phyloP scores from a whole-genome alignment of 306 rosid genomes.

The Sicyos edulis region DNA sequence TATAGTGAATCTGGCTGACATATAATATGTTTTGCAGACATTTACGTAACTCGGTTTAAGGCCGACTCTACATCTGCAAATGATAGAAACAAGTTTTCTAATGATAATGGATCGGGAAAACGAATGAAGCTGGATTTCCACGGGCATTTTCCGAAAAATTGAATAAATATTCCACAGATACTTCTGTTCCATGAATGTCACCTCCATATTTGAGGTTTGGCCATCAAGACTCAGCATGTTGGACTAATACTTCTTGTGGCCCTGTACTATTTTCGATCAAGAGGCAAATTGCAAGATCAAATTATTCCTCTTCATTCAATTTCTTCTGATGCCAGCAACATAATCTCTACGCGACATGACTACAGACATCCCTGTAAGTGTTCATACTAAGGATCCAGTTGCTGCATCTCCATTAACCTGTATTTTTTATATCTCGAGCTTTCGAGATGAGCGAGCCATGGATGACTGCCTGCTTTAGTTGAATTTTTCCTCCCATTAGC shows the following conservation, averaged over 20 bases:
- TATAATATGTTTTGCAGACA: conserved; percentile 41
- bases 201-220: conserved; percentile 11
- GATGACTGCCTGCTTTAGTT: conserved; percentile 5
- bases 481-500: not conserved
- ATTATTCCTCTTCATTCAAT: conserved; percentile 7
- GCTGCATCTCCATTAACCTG: conserved; percentile 14
- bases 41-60: conserved; percentile 56
- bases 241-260: not conserved
- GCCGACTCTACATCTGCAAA: conserved; percentile 51
- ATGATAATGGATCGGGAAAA: conserved; percentile 62
- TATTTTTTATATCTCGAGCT: not conserved
- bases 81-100: conserved; percentile 50
- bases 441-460: not conserved
- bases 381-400: conserved; percentile 6
- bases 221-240: not conserved
- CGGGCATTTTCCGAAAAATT: conserved; percentile 62
- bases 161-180: conserved; percentile 85
- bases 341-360: conserved; percentile 1
- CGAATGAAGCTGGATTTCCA: conserved; percentile 79
- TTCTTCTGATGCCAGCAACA: conserved; percentile 9
- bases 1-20: not conserved
- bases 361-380: not conserved
- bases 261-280: not conserved
- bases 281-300: conserved; percentile 6
- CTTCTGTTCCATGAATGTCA: conserved; percentile 78